Base-by-base conservation (phyloP, 2,329 filamentous ascomycete species). In the Tolypocladium cylindrosporum region DNA sequence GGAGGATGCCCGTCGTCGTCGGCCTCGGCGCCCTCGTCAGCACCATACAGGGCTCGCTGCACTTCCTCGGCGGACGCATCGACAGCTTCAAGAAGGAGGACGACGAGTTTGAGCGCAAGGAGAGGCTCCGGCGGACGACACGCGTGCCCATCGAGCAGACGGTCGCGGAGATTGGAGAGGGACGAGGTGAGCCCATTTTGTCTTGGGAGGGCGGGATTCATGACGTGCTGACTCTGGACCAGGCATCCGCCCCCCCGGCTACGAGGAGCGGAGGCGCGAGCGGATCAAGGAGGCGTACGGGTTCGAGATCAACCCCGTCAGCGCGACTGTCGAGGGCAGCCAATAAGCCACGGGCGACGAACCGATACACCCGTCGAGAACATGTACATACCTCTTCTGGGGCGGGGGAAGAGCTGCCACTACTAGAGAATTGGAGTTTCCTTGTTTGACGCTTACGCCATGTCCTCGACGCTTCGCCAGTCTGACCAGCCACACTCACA, bases 271-370 rank as follows among this genome's bases (percentile, higher is more conserved):
- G 73, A 86, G 92, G 72, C 84, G 85, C 64, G 80, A 91, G 77
- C 83, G 90, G 66, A 81, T 97, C 72, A 87, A 90, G 82, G 87
- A 91, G 75, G 90, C 86, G 73, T 96, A 96, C 69, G 91, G 91
- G 59, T 84, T 95, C 68, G 91, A 96, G 64, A 86, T 96, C 68
- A 83, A 87, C 68, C 82, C 85, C 57, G 83, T 87, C 64, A 81
- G 74, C 59, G 78, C 80, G 50, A 75, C 74, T 54, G 71, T 74
- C 63, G 76, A 83, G 57, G 73, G 72, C 59, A 74, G 73, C 68
- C 68, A 70, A 68, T 74, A 68, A 63, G 19, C 43, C 42, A 55
- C 58, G 55, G 61, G 31, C 48, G 31, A 52, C 16, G 19, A 13
- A 37, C 59, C 61, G 62, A 72, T 27, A 27, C 36, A 41, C 37